Evolutionary conservation across 2,329 filamentous ascomycete species (phyloP), one percentile per base, ranked within the genome.

Genomic region (Aspergillus sp.): DNA sequence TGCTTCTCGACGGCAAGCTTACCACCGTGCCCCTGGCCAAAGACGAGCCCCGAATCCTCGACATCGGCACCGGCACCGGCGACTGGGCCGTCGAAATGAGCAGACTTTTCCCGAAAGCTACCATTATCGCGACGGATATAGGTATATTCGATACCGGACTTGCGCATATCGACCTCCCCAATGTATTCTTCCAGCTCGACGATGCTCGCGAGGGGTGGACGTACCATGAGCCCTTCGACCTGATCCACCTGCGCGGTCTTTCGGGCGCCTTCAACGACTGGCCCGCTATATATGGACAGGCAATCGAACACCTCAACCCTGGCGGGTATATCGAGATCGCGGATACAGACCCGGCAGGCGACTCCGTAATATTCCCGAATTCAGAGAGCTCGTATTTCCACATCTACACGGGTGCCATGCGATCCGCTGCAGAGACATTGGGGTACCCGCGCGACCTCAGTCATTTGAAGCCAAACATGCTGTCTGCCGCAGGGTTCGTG

Each of bases 51-150:
- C 60, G 69, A 33, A 58, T 71, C 47, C 56, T 73, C 23, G 67
- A 74, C 53, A 60, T 78, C 15, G 74, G 75, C 22, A 74, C 74
- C 3, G 75, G 75, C 0, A 72, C 74, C 0, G 74, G 74, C 6
- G 68, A 76, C 49, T 77, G 74, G 74, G 73, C 74, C 19, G 66
- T 74, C 10, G 70, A 68, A 46, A 73, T 76, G 63, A 70, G 71
- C 9, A 63, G 66, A 44, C 60, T 64, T 35, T 70, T 70, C 48
- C 73, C 74, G 6, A 58, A 66, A 15, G 64, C 71, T 22, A 69
- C 74, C 47, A 70, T 78, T n/a, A 71, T 76, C 22, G 74, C 74
- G 22, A 67, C 66, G 2, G 69, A 72, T 43, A 66, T 72, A 23
- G 61, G 65, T 22, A 52, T 68, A 46, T 71, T 76, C 51, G 73